phyloP scores from a whole-genome alignment of 352 stramenopile genomes.

The Globisporangium ultimum region DNA sequence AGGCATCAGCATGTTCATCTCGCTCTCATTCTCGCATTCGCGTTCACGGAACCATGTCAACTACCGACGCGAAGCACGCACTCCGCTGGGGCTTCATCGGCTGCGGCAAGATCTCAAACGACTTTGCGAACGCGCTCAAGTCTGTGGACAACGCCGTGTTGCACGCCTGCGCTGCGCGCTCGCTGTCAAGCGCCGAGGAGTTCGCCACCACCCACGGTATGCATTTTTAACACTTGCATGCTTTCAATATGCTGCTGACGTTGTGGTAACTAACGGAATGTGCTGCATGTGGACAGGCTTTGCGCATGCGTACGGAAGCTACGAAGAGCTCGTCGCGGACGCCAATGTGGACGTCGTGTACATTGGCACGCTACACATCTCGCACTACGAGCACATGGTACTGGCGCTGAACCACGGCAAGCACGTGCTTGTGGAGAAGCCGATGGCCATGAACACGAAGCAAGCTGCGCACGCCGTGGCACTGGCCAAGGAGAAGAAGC shows the following conservation, averaged over 20 bases:
- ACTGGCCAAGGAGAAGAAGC: conserved; percentile 43
- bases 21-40: too few species aligned
- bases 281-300: conserved; percentile 30
- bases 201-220: conserved; percentile 30
- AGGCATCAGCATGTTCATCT: too few species aligned
- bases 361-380: conserved; percentile 82
- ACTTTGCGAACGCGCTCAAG: conserved; percentile 46
- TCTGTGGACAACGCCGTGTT: conserved; percentile 20
- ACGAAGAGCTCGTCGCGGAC: conserved; percentile 76
- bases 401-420: conserved; percentile 72
- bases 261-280: neutral
- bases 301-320: conserved; percentile 64
- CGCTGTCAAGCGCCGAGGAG: conserved; percentile 30
- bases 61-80: neutral
- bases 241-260: conserved; percentile 2
- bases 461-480: conserved; percentile 65
- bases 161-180: conserved; percentile 42
- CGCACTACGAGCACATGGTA: conserved; percentile 65
- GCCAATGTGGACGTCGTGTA: conserved; percentile 85
- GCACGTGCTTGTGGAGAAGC: conserved; percentile 91
- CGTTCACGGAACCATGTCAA: too few species aligned
- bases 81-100: conserved; percentile 48
- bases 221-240: neutral
- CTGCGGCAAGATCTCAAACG: conserved; percentile 47
- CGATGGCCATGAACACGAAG: conserved; percentile 72